These are phyloP conservation scores for Cladosporium sp. DNA, from an alignment of 2,329 filamentous ascomycete genomes.

Conservation along the genomic window DNA sequence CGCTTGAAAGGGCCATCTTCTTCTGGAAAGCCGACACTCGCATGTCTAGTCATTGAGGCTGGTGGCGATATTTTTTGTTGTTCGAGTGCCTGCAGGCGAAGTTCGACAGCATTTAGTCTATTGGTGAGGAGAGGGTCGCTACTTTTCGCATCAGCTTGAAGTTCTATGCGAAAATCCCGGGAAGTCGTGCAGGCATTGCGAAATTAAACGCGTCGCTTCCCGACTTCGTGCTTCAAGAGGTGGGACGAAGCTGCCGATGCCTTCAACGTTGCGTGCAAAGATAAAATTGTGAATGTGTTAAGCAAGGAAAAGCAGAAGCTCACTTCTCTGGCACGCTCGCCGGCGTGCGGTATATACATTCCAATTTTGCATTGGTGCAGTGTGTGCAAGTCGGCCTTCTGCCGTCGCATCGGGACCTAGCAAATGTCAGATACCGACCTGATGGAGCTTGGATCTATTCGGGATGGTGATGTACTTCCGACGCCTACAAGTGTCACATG, in stretches of 20 bases:
- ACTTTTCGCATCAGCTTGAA: not conserved
- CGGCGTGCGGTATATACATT: slow-evolving; percentile 9
- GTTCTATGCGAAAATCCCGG: not conserved
- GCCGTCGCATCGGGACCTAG: slow-evolving; percentile 12
- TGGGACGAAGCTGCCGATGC: not conserved
- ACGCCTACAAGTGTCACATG: slow-evolving; percentile 13
- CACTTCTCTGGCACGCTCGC: slow-evolving; percentile 8
- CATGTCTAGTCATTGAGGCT: slow-evolving; percentile 3
- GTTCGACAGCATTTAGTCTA: slow-evolving; percentile 5
- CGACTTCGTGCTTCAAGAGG: not conserved
- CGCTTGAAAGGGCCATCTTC: slow-evolving; percentile 13
- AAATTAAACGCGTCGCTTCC: not conserved
- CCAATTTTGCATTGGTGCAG: slow-evolving; percentile 12
- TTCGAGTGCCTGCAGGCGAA: slow-evolving; percentile 3
- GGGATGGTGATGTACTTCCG: slow-evolving; percentile 5
- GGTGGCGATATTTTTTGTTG: slow-evolving; percentile 2
- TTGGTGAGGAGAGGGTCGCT: slow-evolving; percentile 3
- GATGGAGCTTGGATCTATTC: not conserved
- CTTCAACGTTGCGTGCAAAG: not conserved
- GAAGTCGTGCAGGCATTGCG: not conserved
- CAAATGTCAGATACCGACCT: slow-evolving; percentile 1
- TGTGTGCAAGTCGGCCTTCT: slow-evolving; percentile 11
- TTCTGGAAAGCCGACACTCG: not conserved
- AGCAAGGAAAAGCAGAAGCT: not conserved
- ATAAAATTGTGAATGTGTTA: no score